Conservation (phyloP, 805 yeast genomes). For the Cyberlindnera veronae region DNA sequence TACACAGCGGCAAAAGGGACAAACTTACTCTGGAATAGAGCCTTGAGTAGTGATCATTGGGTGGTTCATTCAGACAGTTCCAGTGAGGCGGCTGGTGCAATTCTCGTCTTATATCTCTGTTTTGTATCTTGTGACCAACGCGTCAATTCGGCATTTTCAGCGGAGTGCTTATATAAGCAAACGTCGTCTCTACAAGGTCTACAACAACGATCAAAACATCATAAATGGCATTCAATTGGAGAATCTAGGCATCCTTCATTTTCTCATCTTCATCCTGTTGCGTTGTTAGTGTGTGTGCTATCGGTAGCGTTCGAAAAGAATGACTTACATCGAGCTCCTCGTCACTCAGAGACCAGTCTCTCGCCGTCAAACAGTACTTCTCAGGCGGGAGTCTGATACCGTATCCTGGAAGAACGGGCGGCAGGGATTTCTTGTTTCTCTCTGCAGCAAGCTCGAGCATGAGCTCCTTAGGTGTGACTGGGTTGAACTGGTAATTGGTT, state of each 20-base stretch:
- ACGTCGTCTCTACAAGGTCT: too few relatives aligned
- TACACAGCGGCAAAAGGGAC: background rate
- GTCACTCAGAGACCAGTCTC: slow-evolving; percentile 66
- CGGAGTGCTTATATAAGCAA: too few relatives aligned
- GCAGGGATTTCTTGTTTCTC: slow-evolving; percentile 82
- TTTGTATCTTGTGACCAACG: background rate
- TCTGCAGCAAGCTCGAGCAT: slow-evolving; percentile 89
- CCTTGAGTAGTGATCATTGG: slow-evolving; percentile 44
- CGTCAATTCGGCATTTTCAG: background rate
- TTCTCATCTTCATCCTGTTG: slow-evolving; percentile 21
- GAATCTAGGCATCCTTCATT: slow-evolving; percentile 17
- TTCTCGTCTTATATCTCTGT: background rate
- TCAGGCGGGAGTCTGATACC: slow-evolving; percentile 96
- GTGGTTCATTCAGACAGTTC: too few relatives aligned
- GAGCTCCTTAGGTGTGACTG: slow-evolving; percentile 91
- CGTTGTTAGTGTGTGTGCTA: slow-evolving; percentile 1
- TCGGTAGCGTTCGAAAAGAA: background rate
- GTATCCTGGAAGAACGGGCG: slow-evolving; percentile 87
- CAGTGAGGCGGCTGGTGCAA: too few relatives aligned
- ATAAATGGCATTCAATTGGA: too few relatives aligned
- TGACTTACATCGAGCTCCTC: slow-evolving; percentile 30
- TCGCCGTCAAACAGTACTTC: slow-evolving; percentile 87
- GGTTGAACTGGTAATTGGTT: slow-evolving; percentile 94
- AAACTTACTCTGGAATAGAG: slow-evolving; percentile 58
- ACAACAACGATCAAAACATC: too few relatives aligned